Evolutionary conservation across 352 stramenopile genomes (phyloP), one percentile per base, ranked within the genome.

Genomic region (Phytophthora fragariae): DNA sequence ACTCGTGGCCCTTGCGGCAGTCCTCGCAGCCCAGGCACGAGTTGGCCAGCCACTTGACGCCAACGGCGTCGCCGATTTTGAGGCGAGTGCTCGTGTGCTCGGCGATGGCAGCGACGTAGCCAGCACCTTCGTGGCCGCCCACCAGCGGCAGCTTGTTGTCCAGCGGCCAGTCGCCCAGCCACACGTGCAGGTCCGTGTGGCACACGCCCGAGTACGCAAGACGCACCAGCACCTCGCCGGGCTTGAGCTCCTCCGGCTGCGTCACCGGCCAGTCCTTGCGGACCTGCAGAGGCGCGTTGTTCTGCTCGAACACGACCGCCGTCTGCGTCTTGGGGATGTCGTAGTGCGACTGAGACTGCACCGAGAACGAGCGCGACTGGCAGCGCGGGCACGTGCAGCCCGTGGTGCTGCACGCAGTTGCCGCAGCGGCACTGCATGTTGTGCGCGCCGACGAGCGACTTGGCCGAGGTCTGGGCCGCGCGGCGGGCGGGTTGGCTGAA

Each of bases 291-390:
- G 76, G 80, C 19, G 72, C 75, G 54, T 75, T 78, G 69, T 82
- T 79, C 59, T 83, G 64, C 65, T 86, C 80, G 37, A 84, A 86
- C 0, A 86, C 66, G 0, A 84, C 64, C 14, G 80, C 80, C 2
- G 66, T 79, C 54, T 84, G 80, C 3, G 80, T 86, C 80, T 79
- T 84, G 19, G 80, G 76, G 61, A 86, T 86, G 52, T 80, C 74
- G 65, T 84, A 86, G 21, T 68, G 66, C 6, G 71, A 54, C 61
- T 86, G 80, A 39, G 74, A 86, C 68, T 86, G 69, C 58, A 84
- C 71, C 15, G 70, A 75, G 72, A 84, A 82, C 14, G 54, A 62
- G 24, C 77, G 73, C 15, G 76, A 73, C 65, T 72, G 65, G 57
- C 65, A 72, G 14, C 65, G 65, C 5, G 65, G 65, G 37, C 65